Conservation (phyloP, 116 monocot genomes). For the Posidonia oceanica region DNA sequence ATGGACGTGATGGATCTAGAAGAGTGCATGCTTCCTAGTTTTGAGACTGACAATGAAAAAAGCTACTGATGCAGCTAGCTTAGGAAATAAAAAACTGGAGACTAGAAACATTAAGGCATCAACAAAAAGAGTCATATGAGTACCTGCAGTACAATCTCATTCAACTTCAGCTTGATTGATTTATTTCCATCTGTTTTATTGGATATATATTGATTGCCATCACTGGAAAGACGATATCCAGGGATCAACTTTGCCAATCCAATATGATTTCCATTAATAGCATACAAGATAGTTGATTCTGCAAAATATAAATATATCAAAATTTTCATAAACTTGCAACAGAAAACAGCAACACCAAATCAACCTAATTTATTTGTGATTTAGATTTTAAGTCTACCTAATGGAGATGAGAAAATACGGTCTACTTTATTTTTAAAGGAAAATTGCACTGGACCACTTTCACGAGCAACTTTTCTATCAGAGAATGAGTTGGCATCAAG, state of each 20-base stretch:
- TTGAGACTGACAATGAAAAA: neutral
- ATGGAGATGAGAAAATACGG: constrained; percentile 78
- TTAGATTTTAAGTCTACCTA: constrained; percentile 34
- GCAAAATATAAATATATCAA: constrained; percentile 10
- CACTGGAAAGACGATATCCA: constrained; percentile 52
- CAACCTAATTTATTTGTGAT: neutral
- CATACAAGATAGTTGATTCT: constrained; percentile 90
- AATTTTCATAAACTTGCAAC: neutral
- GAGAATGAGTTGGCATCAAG: constrained; percentile 68
- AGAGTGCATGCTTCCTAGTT: too few species aligned
- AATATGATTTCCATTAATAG: constrained; percentile 73
- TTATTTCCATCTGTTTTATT: constrained; percentile 90
- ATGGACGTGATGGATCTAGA: too few species aligned
- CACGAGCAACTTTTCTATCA: constrained; percentile 27
- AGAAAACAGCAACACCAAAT: neutral
- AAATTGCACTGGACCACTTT: constrained; percentile 53
- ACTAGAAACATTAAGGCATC: neutral
- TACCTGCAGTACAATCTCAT: constrained; percentile 86
- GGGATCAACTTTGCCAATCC: constrained; percentile 74
- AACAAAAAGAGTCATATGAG: neutral
- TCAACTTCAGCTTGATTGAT: constrained; percentile 73
- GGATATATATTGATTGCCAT: constrained; percentile 56
- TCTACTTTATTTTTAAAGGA: constrained; percentile 81
- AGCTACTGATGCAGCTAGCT: neutral
- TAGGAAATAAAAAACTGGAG: neutral